Percentiles rank a stretch among this genome's conserved stretches.
These are phyloP conservation scores for Eutypa lata DNA, from an alignment of 2,329 filamentous ascomycete species.

Conservation along the genomic window DNA sequence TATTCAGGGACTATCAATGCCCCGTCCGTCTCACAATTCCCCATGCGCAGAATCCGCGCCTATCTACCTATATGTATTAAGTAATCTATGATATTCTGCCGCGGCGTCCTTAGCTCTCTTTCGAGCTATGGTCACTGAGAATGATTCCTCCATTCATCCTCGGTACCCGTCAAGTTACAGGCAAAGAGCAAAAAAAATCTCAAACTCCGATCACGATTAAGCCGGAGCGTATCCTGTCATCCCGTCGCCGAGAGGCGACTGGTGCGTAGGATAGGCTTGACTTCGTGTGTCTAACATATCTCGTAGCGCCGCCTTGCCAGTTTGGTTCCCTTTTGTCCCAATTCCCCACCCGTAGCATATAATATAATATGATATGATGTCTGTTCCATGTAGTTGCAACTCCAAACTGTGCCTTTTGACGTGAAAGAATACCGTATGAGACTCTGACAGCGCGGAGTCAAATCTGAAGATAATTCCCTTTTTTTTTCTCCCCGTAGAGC, in stretches of 20 bases:
- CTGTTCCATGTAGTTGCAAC: neutral
- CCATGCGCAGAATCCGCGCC: no score
- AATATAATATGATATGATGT: no score
- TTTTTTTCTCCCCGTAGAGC: neutral
- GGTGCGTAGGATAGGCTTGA: constrained; percentile 93
- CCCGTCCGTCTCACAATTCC: no score
- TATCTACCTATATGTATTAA: no score
- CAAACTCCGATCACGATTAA: constrained; percentile 81
- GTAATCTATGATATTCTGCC: constrained; percentile 33
- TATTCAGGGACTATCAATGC: no score
- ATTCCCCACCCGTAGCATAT: no score
- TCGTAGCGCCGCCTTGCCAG: neutral
- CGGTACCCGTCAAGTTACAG: constrained; percentile 73
- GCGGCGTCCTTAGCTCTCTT: constrained; percentile 48
- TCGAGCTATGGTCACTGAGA: constrained; percentile 60
- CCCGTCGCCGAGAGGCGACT: constrained; percentile 70
- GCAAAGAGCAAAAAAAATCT: constrained; percentile 64
- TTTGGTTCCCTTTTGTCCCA: neutral
- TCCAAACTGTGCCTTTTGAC: no score
- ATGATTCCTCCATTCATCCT: constrained; percentile 63
- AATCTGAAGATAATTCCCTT: neutral
- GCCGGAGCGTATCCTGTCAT: constrained; percentile 94
- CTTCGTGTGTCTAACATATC: constrained; percentile 83
- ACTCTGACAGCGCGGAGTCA: neutral
- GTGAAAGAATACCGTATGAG: neutral